Evolutionary conservation across 345 rosid species (phyloP), one percentile per base, ranked within the genome.

Genomic region (Hibiscus syriacus): DNA sequence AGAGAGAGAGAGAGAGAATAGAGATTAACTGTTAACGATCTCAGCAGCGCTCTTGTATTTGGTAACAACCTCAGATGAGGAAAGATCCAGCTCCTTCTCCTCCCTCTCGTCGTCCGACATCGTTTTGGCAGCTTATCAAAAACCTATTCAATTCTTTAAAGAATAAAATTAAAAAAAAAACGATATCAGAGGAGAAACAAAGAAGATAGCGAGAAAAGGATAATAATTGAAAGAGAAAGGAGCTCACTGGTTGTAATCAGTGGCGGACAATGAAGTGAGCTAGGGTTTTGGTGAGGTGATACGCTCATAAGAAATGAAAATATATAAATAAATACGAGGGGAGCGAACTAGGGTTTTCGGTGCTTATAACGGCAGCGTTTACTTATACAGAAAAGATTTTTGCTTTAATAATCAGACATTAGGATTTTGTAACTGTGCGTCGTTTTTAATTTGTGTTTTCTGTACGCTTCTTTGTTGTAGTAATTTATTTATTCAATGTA

Each of bases 101-200:
- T 91, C 98, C 76, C 97, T 79, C 62, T 92, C 99, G 2, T 94
- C 99, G 80, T 94, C 99, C 50, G 99, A 94, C 96, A 91, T 94
- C 81, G 85, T 23, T 81, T 77, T 61, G 9, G 19, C 6, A 46
- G 72, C 71, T 58, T 46, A 41, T 39, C 17, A 16, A 5, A 49
- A 70, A 46, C 2, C 67, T 65, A 38, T 64, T 13, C 3, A 52
- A 19, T 27, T 41, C 27, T 57, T 17, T 32, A 0, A 27, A 69
- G 29, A 62, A 10, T 3, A 19, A 2, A 20, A 38, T 0, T n/a
- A n/a, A n/a, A n/a, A n/a, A n/a, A 41, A 39, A 39, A 38, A 3
- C 27, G 2, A 39, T 13, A 39, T 0, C 5, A 29, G 13, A 5
- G 1, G n/a, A 66, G 5, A 66, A 19, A 0, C 11, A 2, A 17